Base-by-base conservation (phyloP, 2,329 filamentous ascomycete genomes). In the Didymella glomerata region DNA sequence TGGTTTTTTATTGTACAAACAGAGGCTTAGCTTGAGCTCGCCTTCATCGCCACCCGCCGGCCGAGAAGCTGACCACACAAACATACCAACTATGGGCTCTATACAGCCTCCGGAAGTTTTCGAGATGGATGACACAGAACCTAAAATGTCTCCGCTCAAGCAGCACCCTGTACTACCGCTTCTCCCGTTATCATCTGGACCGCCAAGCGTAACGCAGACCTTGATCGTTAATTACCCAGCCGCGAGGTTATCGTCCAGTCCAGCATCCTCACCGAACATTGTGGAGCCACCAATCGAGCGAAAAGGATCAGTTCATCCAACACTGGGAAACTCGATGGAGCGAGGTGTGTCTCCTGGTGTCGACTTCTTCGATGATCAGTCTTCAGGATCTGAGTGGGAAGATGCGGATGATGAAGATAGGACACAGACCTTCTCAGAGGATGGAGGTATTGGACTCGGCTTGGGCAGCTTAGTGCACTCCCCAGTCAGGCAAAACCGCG, bases 351-450 rank as follows among this genome's bases (percentile, higher is more conserved):
- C 48, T 27, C 66, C 64, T 13, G 70, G 68, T 20, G 63, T 59
- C 10, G 68, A 74, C 48, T 74, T 76, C 61, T 74, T 74, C 46
- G 68, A 73, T 14, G 67, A 72, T 40, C 54, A 50, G 27, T 67
- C 68, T 6, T 69, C 67, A 3, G 70, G 55, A 28, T 69, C 66
- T 1, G 71, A 67, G 6, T 69, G 67, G 61, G 70, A 68, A 27
- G 67, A 71, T 32, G 67, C 66, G 44, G 49, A 58, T 3, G 63
- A 63, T n/a, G 63, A 65, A 30, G 61, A 64, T 16, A 25, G 57
- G 28, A 67, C 63, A 9, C 65, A 64, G 22, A 65, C 52, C 1
- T 65, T 66, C 22, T 57, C 51, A 34, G 40, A 54, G 3, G 46
- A 47, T 4, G 49, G 47, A 41, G 24, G 48, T 50, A 18, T 57